Conservation (phyloP, 371 early-diverging fungal species). For the Syncephalastrum racemosum region DNA sequence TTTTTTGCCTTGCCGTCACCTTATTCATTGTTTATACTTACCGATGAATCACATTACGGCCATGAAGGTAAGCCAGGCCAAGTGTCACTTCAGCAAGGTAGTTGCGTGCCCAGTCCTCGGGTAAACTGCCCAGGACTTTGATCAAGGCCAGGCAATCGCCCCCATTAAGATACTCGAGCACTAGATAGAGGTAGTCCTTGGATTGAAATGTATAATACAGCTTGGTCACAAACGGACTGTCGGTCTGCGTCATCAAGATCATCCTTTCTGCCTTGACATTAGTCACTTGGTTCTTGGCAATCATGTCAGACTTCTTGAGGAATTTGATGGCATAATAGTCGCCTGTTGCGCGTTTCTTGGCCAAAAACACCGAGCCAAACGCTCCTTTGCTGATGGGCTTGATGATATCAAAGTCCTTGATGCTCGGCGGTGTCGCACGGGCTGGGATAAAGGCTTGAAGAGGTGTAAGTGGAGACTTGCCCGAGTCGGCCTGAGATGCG, state of each 20-base stretch:
- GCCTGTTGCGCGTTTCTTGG: conserved; percentile 83
- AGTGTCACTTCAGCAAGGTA: conserved; percentile 94
- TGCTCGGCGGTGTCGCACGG: conserved; percentile 61
- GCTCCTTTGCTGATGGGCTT: conserved; percentile 94
- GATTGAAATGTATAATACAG: conserved; percentile 94
- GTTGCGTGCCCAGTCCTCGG: conserved; percentile 88
- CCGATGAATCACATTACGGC: conserved; percentile 82
- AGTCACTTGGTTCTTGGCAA: conserved; percentile 89
- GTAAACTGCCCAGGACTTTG: conserved; percentile 79
- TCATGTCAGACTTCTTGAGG: conserved; percentile 87
- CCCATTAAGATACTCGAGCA: conserved; percentile 97
- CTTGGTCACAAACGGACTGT: conserved; percentile 93
- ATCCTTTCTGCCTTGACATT: conserved; percentile 89
- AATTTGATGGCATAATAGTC: conserved; percentile 92
- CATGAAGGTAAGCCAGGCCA: conserved; percentile 93
- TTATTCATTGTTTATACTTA: conserved; percentile 28
- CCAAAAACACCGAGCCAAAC: conserved; percentile 87
- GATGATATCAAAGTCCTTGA: conserved; percentile 91
- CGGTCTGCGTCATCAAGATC: conserved; percentile 83
- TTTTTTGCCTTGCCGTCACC: too few species aligned
- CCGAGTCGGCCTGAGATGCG: conserved; percentile 2
- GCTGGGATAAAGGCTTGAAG: conserved; percentile 42
- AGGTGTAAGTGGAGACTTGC: conserved; percentile 47
- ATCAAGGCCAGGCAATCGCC: conserved; percentile 95
- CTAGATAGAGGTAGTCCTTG: conserved; percentile 87